A percentile compares a stretch with the other conserved stretches of the same genome.
phyloP scores from a whole-genome alignment of 495 filamentous ascomycete species.

The Talaromyces proteolyticus region DNA sequence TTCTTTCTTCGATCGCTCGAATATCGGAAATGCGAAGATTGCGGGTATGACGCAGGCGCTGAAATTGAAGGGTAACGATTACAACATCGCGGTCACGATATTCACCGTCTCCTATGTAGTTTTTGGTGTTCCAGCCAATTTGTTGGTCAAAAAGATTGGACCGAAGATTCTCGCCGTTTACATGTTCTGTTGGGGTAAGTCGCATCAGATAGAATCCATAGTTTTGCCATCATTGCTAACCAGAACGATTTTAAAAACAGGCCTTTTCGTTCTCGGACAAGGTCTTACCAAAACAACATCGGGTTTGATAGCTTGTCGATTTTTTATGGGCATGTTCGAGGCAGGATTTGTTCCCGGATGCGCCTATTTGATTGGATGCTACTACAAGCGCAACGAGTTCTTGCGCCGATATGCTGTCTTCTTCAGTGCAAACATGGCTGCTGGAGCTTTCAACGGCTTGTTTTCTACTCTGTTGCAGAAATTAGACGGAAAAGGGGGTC shows the following conservation, averaged over 20 bases:
- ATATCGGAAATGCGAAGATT: constrained; percentile 52
- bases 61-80: constrained; percentile 36
- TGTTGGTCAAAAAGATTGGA: constrained; percentile 58
- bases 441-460: constrained; percentile 53
- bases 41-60: constrained; percentile 46
- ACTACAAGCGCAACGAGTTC: constrained; percentile 54
- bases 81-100: constrained; percentile 49
- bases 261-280: constrained; percentile 42
- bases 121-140: constrained; percentile 53
- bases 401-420: constrained; percentile 50
- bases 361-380: constrained; percentile 46
- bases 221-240: no score
- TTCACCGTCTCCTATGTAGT: constrained; percentile 56
- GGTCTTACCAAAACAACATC: constrained; percentile 42
- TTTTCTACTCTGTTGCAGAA: constrained; percentile 45
- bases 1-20: constrained; percentile 42
- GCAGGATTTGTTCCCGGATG: constrained; percentile 42
- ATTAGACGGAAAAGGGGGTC: constrained; percentile 41
- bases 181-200: constrained; percentile 44
- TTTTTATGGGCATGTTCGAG: constrained; percentile 49
- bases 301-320: constrained; percentile 42
- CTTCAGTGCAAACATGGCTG: constrained; percentile 48
- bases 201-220: neutral
- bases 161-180: constrained; percentile 43
- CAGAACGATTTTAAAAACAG: neutral